Evolutionary conservation across 306 rosid species (phyloP).

Genomic region (Prunus mongolica): DNA sequence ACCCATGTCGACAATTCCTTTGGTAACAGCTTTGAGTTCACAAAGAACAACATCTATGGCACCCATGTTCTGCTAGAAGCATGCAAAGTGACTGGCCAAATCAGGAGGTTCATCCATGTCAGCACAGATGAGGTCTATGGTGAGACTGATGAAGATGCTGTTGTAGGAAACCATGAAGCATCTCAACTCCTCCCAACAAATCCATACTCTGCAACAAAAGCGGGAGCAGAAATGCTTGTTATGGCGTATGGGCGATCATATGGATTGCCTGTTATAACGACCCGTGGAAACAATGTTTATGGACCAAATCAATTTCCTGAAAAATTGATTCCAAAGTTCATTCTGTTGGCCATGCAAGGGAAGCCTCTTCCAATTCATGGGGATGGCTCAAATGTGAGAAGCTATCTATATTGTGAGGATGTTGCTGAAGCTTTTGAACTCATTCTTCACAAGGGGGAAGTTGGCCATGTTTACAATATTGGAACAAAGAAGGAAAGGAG

Average conservation of each 20-base stretch:
- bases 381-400: conserved; percentile 90
- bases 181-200: conserved; percentile 92
- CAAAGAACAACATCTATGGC: conserved; percentile 91
- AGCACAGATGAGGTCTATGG: conserved; percentile 97
- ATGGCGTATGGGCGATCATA: conserved; percentile 94
- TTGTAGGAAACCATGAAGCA: conserved; percentile 90
- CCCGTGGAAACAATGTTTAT: conserved; percentile 88
- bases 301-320: conserved; percentile 94
- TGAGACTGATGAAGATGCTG: conserved; percentile 89
- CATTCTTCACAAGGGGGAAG: conserved; percentile 91
- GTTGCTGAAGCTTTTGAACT: conserved; percentile 95
- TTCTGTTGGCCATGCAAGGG: conserved; percentile 84
- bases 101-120: conserved; percentile 89
- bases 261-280: conserved; percentile 84
- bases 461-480: conserved; percentile 88
- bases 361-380: conserved; percentile 90
- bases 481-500: conserved; percentile 87
- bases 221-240: conserved; percentile 96
- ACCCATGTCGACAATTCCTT: conserved; percentile 90
- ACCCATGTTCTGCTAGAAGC: conserved; percentile 91
- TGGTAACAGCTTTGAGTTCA: conserved; percentile 90
- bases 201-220: conserved; percentile 91
- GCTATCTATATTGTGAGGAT: conserved; percentile 85
- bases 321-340: conserved; percentile 86
- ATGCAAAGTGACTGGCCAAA: conserved; percentile 87